Evolutionary conservation across 768 basidiomycete species (phyloP).

Genomic region (Atractiella rhizophila): DNA sequence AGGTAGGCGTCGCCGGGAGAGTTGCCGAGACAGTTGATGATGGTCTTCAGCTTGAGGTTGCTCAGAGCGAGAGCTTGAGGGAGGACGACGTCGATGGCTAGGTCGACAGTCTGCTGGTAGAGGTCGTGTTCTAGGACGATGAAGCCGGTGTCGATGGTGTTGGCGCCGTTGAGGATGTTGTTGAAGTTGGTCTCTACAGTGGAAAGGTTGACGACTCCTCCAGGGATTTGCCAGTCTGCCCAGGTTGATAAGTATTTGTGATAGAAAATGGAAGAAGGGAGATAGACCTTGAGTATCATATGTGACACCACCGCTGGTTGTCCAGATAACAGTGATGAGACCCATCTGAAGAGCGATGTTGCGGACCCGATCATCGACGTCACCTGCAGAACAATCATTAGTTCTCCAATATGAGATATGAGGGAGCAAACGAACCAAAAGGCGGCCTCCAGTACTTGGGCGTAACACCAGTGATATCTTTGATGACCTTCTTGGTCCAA

Average conservation of each 20-base stretch:
- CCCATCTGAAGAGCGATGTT: conserved; percentile 62
- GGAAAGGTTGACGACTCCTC: conserved; percentile 32
- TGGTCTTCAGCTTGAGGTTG: conserved; percentile 42
- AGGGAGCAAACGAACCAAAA: neutral
- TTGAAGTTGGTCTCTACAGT: conserved; percentile 39
- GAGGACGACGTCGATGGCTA: conserved; percentile 64
- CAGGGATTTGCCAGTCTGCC: conserved; percentile 54
- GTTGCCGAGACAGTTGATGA: conserved; percentile 40
- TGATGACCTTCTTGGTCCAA: conserved; percentile 64
- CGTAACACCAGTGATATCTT: conserved; percentile 44
- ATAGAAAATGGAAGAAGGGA: neutral
- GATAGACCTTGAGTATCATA: conserved; percentile 38
- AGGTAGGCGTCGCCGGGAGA: conserved; percentile 42
- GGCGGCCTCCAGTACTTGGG: conserved; percentile 39
- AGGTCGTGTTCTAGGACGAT: conserved; percentile 71
- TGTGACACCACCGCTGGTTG: conserved; percentile 39
- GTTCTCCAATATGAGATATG: conserved; percentile 6
- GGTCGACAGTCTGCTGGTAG: conserved; percentile 57
- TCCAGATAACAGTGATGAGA: conserved; percentile 60
- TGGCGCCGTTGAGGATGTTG: conserved; percentile 36
- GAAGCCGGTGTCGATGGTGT: conserved; percentile 43
- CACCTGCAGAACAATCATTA: conserved; percentile 9
- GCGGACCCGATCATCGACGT: conserved; percentile 55
- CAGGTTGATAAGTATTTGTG: conserved; percentile 17
- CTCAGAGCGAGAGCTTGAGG: conserved; percentile 49